Evolutionary conservation across 768 basidiomycete species (phyloP).

Genomic region (Glaciozyma martinii): DNA sequence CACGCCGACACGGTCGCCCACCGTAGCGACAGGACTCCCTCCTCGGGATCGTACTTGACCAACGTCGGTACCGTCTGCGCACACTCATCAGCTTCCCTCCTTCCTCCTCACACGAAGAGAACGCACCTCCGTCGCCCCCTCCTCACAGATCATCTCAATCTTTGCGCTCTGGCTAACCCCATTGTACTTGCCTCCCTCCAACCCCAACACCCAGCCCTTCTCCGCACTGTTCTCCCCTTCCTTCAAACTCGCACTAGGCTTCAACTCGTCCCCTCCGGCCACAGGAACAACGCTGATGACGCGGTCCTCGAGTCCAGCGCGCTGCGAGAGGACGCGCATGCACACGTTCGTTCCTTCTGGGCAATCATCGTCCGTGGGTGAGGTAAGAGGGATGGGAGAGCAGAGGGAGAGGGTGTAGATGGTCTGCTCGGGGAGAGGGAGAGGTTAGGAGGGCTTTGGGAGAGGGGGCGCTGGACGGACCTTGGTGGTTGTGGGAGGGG

Average conservation of each 20-base stretch:
- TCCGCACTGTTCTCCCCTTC: neutral
- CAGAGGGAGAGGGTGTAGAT: constrained; percentile 30
- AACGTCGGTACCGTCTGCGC: constrained; percentile 47
- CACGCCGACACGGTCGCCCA: constrained; percentile 62
- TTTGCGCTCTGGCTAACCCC: constrained; percentile 9
- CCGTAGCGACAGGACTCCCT: constrained; percentile 49
- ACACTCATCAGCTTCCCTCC: neutral
- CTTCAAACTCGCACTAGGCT: constrained; percentile 32
- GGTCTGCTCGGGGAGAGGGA: neutral
- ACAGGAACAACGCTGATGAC: constrained; percentile 69
- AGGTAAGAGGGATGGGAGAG: constrained; percentile 17
- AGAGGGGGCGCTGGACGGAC: neutral
- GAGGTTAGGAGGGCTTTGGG: neutral
- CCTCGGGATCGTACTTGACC: constrained; percentile 49
- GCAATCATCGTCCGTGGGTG: constrained; percentile 24
- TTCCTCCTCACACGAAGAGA: neutral
- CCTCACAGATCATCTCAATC: constrained; percentile 24
- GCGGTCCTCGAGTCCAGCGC: constrained; percentile 50
- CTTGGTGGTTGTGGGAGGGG: constrained; percentile 26
- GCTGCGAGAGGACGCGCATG: constrained; percentile 58
- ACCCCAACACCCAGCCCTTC: constrained; percentile 9
- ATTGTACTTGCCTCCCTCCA: constrained; percentile 19
- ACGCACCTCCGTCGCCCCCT: constrained; percentile 13
- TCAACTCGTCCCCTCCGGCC: constrained; percentile 41
- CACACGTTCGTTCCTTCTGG: constrained; percentile 55